A percentile compares a stretch with the other conserved stretches of the same genome.
These are phyloP conservation scores for Erythrophleum ivorense DNA, from an alignment of 331 rosid genomes.

Conservation along the genomic window DNA sequence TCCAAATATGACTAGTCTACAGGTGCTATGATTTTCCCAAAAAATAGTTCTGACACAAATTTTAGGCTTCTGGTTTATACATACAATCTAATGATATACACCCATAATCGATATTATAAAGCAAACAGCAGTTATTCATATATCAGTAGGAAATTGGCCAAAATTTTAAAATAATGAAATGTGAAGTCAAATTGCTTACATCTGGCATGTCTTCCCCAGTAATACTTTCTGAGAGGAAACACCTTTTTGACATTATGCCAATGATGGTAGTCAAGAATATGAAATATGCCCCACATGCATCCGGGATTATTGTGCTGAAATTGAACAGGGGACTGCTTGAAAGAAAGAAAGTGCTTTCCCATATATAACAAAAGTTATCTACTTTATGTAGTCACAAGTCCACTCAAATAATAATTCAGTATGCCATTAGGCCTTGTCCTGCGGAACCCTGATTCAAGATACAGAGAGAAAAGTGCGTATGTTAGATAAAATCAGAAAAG, in stretches of 20 bases:
- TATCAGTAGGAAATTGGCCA: slow-evolving; percentile 1
- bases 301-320: background rate
- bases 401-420: background rate
- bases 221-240: slow-evolving; percentile 52
- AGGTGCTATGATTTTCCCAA: too few relatives aligned
- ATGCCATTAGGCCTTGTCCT: slow-evolving; percentile 18
- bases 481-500: background rate
- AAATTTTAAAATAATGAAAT: background rate
- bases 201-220: slow-evolving; percentile 51
- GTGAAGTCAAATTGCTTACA: slow-evolving; percentile 50
- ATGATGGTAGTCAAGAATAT: slow-evolving; percentile 38
- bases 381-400: background rate
- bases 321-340: background rate
- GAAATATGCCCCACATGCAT: slow-evolving; percentile 1
- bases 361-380: background rate
- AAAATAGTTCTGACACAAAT: too few relatives aligned
- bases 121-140: slow-evolving; percentile 15
- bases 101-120: background rate
- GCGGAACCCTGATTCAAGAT: slow-evolving; percentile 31
- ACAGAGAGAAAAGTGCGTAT: background rate
- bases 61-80: background rate
- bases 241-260: slow-evolving; percentile 71
- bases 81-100: slow-evolving; percentile 6
- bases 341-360: background rate
- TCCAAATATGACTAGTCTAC: too few relatives aligned